Evolutionary conservation across 352 stramenopile genomes (phyloP).

Genomic region (Pythium vanterpoolii): DNA sequence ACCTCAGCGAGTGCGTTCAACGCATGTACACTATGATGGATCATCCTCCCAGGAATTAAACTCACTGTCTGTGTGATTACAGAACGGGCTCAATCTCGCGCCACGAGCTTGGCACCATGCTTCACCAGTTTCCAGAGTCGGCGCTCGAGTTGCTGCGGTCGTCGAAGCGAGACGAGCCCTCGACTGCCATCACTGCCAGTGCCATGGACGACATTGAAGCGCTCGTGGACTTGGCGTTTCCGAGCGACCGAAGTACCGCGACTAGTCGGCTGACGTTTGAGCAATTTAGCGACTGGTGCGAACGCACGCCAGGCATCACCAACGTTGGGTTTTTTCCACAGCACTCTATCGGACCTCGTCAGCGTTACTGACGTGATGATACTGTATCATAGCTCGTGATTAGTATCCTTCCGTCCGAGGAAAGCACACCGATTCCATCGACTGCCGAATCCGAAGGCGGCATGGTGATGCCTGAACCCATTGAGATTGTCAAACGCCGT

Average conservation of each 20-base stretch:
- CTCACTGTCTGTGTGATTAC: background rate
- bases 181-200: slow-evolving; percentile 4
- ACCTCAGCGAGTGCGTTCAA: slow-evolving; percentile 74
- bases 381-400: slow-evolving; percentile 54
- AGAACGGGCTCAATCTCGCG: slow-evolving; percentile 85
- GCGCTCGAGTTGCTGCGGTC: slow-evolving; percentile 57
- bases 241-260: slow-evolving; percentile 21
- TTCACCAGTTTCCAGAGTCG: slow-evolving; percentile 81
- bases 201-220: slow-evolving; percentile 74
- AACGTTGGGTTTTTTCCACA: slow-evolving; percentile 38
- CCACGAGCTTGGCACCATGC: slow-evolving; percentile 80
- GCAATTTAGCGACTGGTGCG: slow-evolving; percentile 85
- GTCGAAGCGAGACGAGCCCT: slow-evolving; percentile 31
- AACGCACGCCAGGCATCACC: slow-evolving; percentile 67
- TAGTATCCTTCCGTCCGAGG: slow-evolving; percentile 70
- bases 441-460: background rate
- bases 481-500: slow-evolving; percentile 19
- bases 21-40: no score
- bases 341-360: no score
- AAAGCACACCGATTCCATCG: slow-evolving; percentile 7
- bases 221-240: slow-evolving; percentile 82
- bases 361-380: no score
- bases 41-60: background rate
- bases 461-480: slow-evolving; percentile 1
- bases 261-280: slow-evolving; percentile 81